Base-by-base conservation (phyloP, 768 basidiomycete species). In the Leccinum subtestaceum region DNA sequence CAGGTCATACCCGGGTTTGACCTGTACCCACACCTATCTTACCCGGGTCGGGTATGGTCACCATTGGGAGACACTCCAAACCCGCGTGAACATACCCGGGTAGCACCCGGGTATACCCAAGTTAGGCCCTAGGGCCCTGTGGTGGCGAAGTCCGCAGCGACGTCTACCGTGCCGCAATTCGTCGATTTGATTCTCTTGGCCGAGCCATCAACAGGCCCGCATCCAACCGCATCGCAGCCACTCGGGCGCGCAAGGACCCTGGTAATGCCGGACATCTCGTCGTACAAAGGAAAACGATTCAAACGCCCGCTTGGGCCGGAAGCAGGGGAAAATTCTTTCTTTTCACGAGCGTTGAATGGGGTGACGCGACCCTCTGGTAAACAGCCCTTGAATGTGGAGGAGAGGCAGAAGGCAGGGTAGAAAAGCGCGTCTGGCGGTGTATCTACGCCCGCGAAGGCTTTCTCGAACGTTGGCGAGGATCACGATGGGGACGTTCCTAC, bases 181-280 rank as follows among this genome's bases (percentile, higher is more conserved):
- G 1, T 31, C 9, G 43, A 11, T 4, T 51, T 40, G 40, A 10
- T 55, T 10, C 19, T 45, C 10, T 19, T 45, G 29, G 13, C 56
- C 1, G n/a, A 54, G 5, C 21, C 57, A 3, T 50, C 58, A 12
- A 27, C 11, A 3, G 52, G 52, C 27, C 47, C 60, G 31, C 29
- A 43, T n/a, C 36, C 55, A 10, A 40, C 55, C 9, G 38, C 31
- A 6, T 55, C 60, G 13, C 60, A 58, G 43, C 32, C 52, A 15
- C 17, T 55, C 9, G 21, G 36, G 10, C 27, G 27, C 12, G 0
- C 50, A 21, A 34, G 56, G 11, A n/a, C 49, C 43, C 7, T 71
- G 17, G 50, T 55, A 2, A 62, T 71, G 38, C 70, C 70, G 4
- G 64, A 69, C 25, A 60, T 70, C 19, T 71, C 69, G 19, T 62